Evolutionary conservation across 331 rosid genomes (phyloP).

Genomic region (Ulmus americana): DNA sequence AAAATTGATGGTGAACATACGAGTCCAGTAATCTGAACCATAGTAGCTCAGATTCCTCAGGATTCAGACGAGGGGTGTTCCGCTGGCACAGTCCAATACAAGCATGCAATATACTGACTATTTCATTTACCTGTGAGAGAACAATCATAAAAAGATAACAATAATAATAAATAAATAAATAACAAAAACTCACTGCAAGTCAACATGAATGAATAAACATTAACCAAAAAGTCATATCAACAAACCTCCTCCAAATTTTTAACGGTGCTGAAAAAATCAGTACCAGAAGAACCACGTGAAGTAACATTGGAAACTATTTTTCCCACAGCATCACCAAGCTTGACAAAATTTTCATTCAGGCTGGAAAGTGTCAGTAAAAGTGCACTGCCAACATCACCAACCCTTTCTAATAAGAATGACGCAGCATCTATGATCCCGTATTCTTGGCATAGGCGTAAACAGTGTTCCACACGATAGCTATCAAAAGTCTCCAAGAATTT

Average conservation of each 20-base stretch:
- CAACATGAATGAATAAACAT: conserved; percentile 16
- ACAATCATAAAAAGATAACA: conserved; percentile 5
- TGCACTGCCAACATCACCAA: conserved; percentile 91
- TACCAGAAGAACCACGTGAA: conserved; percentile 37
- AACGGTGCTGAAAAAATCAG: conserved; percentile 31
- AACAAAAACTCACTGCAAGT: conserved; percentile 20
- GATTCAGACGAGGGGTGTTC: conserved; percentile 94
- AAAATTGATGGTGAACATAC: conserved; percentile 46
- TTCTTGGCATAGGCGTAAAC: conserved; percentile 81
- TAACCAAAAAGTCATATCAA: conserved; percentile 20
- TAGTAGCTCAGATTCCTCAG: conserved; percentile 85
- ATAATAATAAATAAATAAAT: background rate
- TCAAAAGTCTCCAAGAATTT: conserved; percentile 84
- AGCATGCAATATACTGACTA: conserved; percentile 52
- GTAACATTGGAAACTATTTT: conserved; percentile 38
- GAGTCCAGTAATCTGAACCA: conserved; percentile 96
- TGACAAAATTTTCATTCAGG: conserved; percentile 61
- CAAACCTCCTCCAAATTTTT: conserved; percentile 64
- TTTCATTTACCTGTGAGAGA: conserved; percentile 52
- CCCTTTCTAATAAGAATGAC: conserved; percentile 85
- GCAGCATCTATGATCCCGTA: conserved; percentile 86
- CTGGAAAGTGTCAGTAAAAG: conserved; percentile 77
- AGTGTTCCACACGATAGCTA: conserved; percentile 88
- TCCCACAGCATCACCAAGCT: conserved; percentile 73
- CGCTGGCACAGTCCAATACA: conserved; percentile 93